Base-by-base conservation (phyloP, 2,329 filamentous ascomycete species). In the Trichophyton rubrum region DNA sequence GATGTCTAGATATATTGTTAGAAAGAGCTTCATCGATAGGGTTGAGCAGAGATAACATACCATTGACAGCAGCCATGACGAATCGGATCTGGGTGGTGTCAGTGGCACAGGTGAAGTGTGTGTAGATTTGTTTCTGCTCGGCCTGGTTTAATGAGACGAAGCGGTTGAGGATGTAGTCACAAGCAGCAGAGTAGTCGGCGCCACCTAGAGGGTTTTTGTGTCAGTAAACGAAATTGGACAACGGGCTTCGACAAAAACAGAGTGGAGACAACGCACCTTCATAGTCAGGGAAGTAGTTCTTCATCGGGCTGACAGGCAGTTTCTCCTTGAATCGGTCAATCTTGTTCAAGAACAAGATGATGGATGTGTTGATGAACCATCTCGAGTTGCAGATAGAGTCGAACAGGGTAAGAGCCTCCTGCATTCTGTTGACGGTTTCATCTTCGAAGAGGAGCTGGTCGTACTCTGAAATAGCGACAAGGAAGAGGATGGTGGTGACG, bases 71-170 rank as follows among this genome's bases (percentile, higher is more conserved):
- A 64, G 92, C 91, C 93, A 99, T 99, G 77, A 99, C 93, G 81
- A 99, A 97, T 72, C 93, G 87, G 70, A 99, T 99, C 77, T 99
- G 93, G 70, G 93, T 96, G 35, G 93, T 99, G 73, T 99, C 93
- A 56, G 93, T 99, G 63, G 93, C 93, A 74, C 93, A 97, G 58
- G 93, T 99, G 78, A 99, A 99, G 77, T 97, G 93, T 62, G 93
- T 99, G 82, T 99, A 99, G 75, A 99, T 97, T 76, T 99, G 93
- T 82, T 99, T 99, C 60, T 90, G 96, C 80, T 97, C 93, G 74
- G 96, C 92, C 78, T 97, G 93, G 80, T 99, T 99, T 73, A 99
- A 80, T 73, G 89, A 93, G 70, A 97, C 93, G 77, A 99, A 99
- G 73, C 93, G 85, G 82, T 97, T 97, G 64, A 99, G 84, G 70